Base-by-base conservation (phyloP, 148 eudicot genomes). In the Rhododendron ferrugineum region DNA sequence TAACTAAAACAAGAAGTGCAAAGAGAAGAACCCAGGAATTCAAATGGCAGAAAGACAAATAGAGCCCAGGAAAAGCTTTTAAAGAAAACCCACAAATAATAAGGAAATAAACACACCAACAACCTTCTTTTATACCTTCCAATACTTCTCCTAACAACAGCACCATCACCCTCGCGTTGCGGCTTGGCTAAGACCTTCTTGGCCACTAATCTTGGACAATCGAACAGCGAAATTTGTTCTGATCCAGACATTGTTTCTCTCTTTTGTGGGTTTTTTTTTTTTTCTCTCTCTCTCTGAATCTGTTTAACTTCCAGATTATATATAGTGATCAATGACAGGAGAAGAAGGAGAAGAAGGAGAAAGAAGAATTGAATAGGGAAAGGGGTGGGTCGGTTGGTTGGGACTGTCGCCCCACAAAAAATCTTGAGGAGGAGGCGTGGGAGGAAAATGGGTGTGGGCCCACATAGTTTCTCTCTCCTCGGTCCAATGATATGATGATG, bases 111-210 rank as follows among this genome's bases (percentile, higher is more conserved):
- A 7, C 28, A 3, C 4, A 13, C 3, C n/a, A 0, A 62, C 30
- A 5, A 64, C 70, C 70, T 64, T n/a, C 0, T 64, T 23, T n/a
- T 64, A 64, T 64, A 92, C 92, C 92, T 92, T 68, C 94, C 94
- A 83, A 92, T 90, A 87, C 92, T 92, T 92, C 94, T 87, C 68
- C 94, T 86, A 52, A 89, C 94, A 81, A 84, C 83, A 32, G 94
- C 94, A 10, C 92, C 94, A 60, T 85, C 88, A 20, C 94, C 94
- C 46, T 90, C 94, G 2, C 86, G 34, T 56, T 92, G 94, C 80
- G 92, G 80, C 88, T 78, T 87, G 28, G 94, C 89, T 77, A 92
- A 66, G 40, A 92, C 75, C 85, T 88, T 92, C 86, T 88, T 92
- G 46, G 78, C 83, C 0, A 83, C 84, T 34, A 70, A 79, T 84